Conservation (phyloP, 495 filamentous ascomycete genomes). For the Podospora bellae-mahoneyi region DNA sequence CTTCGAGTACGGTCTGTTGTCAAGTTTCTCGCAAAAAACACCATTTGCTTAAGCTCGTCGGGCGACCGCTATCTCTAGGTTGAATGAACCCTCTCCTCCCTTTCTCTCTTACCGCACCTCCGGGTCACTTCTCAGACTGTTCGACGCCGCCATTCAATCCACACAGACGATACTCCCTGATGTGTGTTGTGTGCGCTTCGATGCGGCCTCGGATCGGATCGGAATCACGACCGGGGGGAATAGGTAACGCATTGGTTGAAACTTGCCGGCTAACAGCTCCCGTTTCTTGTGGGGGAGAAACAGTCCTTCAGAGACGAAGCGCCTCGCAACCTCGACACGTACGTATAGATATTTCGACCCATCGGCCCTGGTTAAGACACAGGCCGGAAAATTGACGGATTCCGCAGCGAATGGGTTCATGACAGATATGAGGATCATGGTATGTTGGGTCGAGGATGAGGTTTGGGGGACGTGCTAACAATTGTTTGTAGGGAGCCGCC, state of each 20-base stretch:
- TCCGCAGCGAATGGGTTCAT: conserved; percentile 80
- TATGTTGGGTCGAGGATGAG: conserved; percentile 11
- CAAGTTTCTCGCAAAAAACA: conserved; percentile 3
- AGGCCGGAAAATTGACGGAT: conserved; percentile 16
- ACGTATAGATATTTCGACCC: conserved; percentile 23
- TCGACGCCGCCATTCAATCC: conserved; percentile 30
- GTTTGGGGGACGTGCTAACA: background rate
- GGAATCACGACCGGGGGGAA: conserved; percentile 31
- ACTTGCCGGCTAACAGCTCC: conserved; percentile 35
- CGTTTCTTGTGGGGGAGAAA: conserved; percentile 26
- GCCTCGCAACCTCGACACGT: conserved; percentile 53
- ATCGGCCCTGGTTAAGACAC: conserved; percentile 4
- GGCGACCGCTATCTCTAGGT: conserved; percentile 24
- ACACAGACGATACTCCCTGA: conserved; percentile 21
- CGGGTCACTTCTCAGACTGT: conserved; percentile 22
- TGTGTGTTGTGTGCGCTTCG: conserved; percentile 21
- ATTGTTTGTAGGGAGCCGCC: conserved; percentile 20
- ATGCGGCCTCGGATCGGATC: conserved; percentile 23
- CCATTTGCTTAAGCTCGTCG: conserved; percentile 12
- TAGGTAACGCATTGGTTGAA: conserved; percentile 22
- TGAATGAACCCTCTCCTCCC: conserved; percentile 33
- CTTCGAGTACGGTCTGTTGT: background rate
- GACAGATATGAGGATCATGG: conserved; percentile 73
- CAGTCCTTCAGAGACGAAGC: conserved; percentile 51
- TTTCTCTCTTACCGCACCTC: conserved; percentile 20